A percentile compares a stretch with the other conserved stretches of the same genome.
phyloP scores from a whole-genome alignment of 176 grass and related monocot genomes.

The Musa troglodytarum region DNA sequence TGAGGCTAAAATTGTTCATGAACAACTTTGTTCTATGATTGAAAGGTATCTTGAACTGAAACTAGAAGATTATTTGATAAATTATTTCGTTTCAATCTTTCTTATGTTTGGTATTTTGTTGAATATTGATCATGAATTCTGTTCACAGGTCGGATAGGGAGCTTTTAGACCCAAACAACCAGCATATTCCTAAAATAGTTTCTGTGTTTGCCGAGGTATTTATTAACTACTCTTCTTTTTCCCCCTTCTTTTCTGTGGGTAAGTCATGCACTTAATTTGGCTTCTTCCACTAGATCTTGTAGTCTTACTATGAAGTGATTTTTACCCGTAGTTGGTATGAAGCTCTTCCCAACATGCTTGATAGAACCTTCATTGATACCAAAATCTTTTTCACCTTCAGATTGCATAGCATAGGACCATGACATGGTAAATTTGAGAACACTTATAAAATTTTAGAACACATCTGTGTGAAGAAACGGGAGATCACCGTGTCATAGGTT shows the following conservation, averaged over 20 bases:
- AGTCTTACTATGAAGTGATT: too few species aligned
- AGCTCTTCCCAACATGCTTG: too few species aligned
- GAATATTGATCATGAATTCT: not conserved
- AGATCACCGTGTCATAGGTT: too few species aligned
- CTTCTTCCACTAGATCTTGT: not conserved
- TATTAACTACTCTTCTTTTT: constrained; percentile 4
- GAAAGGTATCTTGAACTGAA: constrained; percentile 54
- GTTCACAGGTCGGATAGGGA: constrained; percentile 63
- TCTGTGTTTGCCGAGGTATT: constrained; percentile 76
- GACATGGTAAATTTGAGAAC: too few species aligned
- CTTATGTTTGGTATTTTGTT: not conserved
- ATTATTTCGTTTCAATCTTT: not conserved
- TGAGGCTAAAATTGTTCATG: constrained; percentile 95
- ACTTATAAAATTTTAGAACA: too few species aligned
- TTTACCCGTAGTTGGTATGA: too few species aligned
- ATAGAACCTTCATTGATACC: too few species aligned
- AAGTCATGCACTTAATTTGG: not conserved
- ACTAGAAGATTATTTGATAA: not conserved
- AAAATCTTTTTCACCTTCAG: too few species aligned
- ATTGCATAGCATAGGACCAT: too few species aligned
- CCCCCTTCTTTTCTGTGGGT: not conserved
- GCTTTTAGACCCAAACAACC: constrained; percentile 71
- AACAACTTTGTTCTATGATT: constrained; percentile 88
- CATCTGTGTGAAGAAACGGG: too few species aligned
- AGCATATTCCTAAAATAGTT: constrained; percentile 72